Percentiles rank a stretch among this genome's conserved stretches.
Evolutionary conservation across 2,329 filamentous ascomycete species (phyloP).

Genomic region (Exophiala sp.): DNA sequence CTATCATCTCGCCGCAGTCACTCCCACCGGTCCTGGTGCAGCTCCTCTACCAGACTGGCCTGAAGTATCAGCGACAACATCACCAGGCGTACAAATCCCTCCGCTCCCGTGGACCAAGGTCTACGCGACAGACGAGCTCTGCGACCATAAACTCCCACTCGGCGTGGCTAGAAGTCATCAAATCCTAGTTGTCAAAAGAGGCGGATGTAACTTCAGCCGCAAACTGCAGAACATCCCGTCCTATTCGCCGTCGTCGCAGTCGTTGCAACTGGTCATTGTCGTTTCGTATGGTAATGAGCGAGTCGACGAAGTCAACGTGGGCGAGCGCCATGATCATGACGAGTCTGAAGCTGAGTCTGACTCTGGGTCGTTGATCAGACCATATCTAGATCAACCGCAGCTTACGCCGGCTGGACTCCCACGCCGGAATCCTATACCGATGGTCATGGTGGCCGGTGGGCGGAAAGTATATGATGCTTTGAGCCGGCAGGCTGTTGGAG

Average conservation of each 20-base stretch:
- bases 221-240: conserved; percentile 83
- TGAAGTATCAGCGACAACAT: conserved; percentile 37
- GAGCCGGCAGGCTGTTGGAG: conserved; percentile 50
- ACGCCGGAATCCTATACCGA: conserved; percentile 65
- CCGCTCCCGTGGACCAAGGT: conserved; percentile 63
- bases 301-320: conserved; percentile 32
- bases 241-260: conserved; percentile 55
- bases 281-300: conserved; percentile 55
- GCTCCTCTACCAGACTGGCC: conserved; percentile 62
- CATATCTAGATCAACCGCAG: conserved; percentile 71
- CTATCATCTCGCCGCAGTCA: conserved; percentile 42
- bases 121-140: conserved; percentile 67
- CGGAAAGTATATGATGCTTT: conserved; percentile 60
- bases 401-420: conserved; percentile 62
- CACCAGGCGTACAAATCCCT: conserved; percentile 29
- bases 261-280: conserved; percentile 75
- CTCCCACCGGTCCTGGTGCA: conserved; percentile 50
- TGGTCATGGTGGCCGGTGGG: conserved; percentile 76
- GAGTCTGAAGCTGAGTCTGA: conserved; percentile 34
- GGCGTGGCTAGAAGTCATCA: conserved; percentile 56
- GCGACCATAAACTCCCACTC: conserved; percentile 49
- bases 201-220: conserved; percentile 73
- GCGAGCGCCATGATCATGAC: not conserved
- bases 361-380: conserved; percentile 49
- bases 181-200: conserved; percentile 73